Base-by-base conservation (phyloP, 176 grass and related monocot species). In the Zea mays region DNA sequence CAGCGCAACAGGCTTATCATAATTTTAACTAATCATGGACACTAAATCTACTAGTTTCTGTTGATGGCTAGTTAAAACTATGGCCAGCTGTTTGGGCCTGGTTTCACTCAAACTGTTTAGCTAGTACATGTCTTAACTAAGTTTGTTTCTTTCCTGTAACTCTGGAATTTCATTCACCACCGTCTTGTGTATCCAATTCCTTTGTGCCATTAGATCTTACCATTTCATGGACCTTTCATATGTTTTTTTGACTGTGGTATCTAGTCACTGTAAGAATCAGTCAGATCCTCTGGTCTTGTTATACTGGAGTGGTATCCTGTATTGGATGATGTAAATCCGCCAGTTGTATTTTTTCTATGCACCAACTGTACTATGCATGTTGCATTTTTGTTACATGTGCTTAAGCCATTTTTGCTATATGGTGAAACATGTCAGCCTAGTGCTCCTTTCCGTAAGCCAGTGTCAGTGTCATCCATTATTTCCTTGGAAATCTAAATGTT, bases 21-120 rank as follows among this genome's bases (percentile, higher is more conserved):
- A 82, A 60, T 78, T 41, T 72, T 58, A 58, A 58, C n/a, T 58
- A 58, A 73, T 21, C 67, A 37, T 20, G 7, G 10, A 20, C 34
- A 62, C 33, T 71, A 35, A 45, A 42, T 58, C 33, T 10, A 19
- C 12, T 62, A 62, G 10, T 75, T 4, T 7, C 43, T 61, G 58
- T 12, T 34, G 20, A 61, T 61, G 45, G 58, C 57, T 59, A 60
- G 4, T 27, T 33, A 34, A 61, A 34, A 33, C 5, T 61, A 61
- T 61, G 58, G 20, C 20, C 19, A 11, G 9, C 20, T 60, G 57
- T 33, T 60, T 60, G 20, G 19, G 58, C 58, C 58, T 5, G 4
- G 58, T 61, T 60, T 60, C 57, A 11, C 57, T 59, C 20, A 60
- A 60, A 60, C 4, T 1, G 21, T 33, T 61, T 61, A 34, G 20